Conservation (phyloP, 2,329 filamentous ascomycete species). For the Claviceps cyperi region DNA sequence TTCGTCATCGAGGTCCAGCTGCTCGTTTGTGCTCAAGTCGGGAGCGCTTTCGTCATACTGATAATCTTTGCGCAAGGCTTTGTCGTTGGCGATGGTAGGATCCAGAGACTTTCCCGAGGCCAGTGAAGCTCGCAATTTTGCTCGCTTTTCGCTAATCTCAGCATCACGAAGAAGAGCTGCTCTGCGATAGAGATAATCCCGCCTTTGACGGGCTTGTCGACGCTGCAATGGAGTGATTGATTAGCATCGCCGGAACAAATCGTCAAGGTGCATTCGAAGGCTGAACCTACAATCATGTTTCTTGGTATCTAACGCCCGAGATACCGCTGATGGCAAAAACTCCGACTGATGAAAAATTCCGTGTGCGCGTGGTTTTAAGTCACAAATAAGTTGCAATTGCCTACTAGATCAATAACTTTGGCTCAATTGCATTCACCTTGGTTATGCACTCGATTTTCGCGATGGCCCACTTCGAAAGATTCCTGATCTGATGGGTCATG, state of each 20-base stretch:
- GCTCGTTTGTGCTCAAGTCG: slow-evolving; percentile 51
- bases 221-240: slow-evolving; percentile 10
- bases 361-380: not conserved
- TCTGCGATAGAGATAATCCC: slow-evolving; percentile 65
- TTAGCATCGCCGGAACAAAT: not conserved
- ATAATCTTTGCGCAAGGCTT: slow-evolving; percentile 68
- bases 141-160: slow-evolving; percentile 81
- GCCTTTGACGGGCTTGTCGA: slow-evolving; percentile 27
- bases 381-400: not conserved
- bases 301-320: not conserved
- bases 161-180: slow-evolving; percentile 80
- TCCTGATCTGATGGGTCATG: not conserved
- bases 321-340: not conserved
- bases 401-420: not conserved
- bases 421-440: not conserved
- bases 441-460: not conserved
- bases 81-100: slow-evolving; percentile 73
- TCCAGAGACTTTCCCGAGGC: slow-evolving; percentile 81
- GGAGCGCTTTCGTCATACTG: slow-evolving; percentile 79
- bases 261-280: not conserved
- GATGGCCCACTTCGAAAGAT: not conserved
- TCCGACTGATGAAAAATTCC: not conserved
- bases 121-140: slow-evolving; percentile 72
- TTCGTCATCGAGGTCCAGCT: slow-evolving; percentile 71
- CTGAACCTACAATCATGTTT: slow-evolving; percentile 6